phyloP scores from a whole-genome alignment of 2,329 filamentous ascomycete genomes.

The Colletotrichum cereale region DNA sequence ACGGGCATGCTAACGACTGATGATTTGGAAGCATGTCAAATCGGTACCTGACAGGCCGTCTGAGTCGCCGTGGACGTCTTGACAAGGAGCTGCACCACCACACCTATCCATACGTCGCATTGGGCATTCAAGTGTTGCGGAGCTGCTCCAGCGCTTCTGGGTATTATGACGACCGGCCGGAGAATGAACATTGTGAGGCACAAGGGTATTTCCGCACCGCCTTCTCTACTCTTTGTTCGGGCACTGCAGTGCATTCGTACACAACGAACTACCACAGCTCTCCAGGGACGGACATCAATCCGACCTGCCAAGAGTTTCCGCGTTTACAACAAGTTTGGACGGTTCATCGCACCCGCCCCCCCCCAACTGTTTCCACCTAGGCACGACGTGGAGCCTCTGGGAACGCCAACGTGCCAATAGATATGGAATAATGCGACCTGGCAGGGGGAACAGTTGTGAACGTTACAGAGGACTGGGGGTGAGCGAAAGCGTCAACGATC shows the following conservation, averaged over 20 bases:
- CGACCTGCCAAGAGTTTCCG: too few species aligned
- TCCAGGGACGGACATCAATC: too few species aligned
- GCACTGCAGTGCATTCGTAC: too few species aligned
- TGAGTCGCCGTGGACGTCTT: not conserved
- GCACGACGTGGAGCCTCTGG: not conserved
- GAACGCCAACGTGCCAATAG: not conserved
- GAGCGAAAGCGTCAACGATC: not conserved
- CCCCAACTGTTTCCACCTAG: not conserved
- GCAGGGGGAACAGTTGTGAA: not conserved
- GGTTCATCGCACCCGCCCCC: not conserved
- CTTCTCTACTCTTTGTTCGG: not conserved
- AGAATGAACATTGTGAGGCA: not conserved
- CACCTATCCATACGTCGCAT: not conserved
- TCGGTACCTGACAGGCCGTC: not conserved
- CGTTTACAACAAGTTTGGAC: too few species aligned
- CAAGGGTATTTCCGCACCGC: not conserved
- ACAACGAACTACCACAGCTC: too few species aligned
- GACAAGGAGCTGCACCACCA: not conserved
- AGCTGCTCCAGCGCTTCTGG: not conserved
- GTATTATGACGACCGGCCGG: too few species aligned
- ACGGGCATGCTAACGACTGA: not conserved
- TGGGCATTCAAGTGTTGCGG: not conserved
- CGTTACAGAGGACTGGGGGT: not conserved
- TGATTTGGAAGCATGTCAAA: conserved; percentile 11
- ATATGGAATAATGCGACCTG: not conserved